phyloP scores from a whole-genome alignment of 148 eudicot genomes.

The Oxyria digyna region DNA sequence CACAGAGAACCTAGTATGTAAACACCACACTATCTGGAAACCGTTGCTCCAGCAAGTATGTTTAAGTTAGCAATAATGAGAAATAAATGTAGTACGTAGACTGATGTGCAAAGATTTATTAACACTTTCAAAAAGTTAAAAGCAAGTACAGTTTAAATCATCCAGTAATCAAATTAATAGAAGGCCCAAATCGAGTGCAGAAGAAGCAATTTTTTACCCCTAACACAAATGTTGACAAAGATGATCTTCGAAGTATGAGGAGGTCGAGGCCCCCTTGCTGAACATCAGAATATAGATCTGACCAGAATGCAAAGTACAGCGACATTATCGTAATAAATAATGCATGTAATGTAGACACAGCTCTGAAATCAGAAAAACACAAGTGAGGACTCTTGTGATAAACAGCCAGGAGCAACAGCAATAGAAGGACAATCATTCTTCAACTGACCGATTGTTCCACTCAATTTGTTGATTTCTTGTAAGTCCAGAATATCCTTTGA shows the following conservation, averaged over 20 bases:
- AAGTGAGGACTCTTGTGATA: neutral
- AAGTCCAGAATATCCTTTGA: conserved; percentile 31
- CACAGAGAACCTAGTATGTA: no score
- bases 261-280: conserved; percentile 18
- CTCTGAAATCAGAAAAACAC: conserved; percentile 16
- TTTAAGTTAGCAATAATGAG: no score
- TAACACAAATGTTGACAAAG: conserved; percentile 25
- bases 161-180: neutral
- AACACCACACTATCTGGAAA: no score
- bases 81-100: no score
- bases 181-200: neutral
- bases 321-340: conserved; percentile 25
- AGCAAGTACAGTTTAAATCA: neutral
- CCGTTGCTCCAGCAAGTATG: no score
- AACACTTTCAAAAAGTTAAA: no score
- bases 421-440: neutral
- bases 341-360: conserved; percentile 34
- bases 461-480: conserved; percentile 26
- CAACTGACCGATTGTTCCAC: conserved; percentile 35
- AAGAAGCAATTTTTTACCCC: conserved; percentile 24
- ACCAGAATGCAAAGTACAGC: conserved; percentile 30
- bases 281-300: conserved; percentile 27
- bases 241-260: conserved; percentile 18
- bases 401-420: neutral
- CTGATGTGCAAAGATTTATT: no score